Conservation (phyloP, 345 rosid species). For the Passiflora organensis region DNA sequence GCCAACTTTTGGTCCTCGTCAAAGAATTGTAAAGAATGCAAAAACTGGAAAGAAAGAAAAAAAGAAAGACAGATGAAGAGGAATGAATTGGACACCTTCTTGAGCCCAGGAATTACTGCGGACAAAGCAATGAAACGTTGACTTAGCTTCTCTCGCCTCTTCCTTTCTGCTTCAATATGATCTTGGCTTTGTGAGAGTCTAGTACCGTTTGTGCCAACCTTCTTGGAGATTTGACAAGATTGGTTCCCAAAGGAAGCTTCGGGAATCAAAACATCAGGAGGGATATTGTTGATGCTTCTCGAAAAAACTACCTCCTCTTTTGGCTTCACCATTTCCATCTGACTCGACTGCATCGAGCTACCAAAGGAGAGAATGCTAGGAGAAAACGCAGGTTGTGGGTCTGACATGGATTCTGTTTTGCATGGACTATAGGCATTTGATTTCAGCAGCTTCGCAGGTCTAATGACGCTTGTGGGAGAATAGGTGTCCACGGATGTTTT, state of each 20-base stretch:
- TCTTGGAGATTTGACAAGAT: slow-evolving; percentile 27
- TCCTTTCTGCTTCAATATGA: slow-evolving; percentile 67
- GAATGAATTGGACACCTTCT: slow-evolving; percentile 39
- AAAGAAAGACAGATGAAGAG: background rate
- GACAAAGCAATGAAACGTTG: slow-evolving; percentile 57
- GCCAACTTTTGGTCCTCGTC: too few species aligned
- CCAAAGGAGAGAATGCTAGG: slow-evolving; percentile 25
- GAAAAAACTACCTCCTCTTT: slow-evolving; percentile 35
- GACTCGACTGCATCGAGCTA: slow-evolving; percentile 25
- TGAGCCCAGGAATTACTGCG: slow-evolving; percentile 62
- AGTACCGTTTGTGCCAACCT: slow-evolving; percentile 17
- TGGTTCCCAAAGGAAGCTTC: slow-evolving; percentile 33
- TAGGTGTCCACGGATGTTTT: slow-evolving; percentile 17
- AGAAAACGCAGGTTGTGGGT: slow-evolving; percentile 27
- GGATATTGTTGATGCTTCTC: slow-evolving; percentile 11
- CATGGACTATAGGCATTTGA: slow-evolving; percentile 28
- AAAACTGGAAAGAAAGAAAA: background rate
- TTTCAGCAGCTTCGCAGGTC: slow-evolving; percentile 44
- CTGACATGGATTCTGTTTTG: slow-evolving; percentile 14
- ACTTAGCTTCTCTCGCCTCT: slow-evolving; percentile 63
- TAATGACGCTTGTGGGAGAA: background rate
- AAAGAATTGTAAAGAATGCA: background rate
- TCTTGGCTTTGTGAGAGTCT: slow-evolving; percentile 44
- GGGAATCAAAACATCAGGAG: slow-evolving; percentile 24
- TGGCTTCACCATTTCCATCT: slow-evolving; percentile 33